Evolutionary conservation across 306 rosid species (phyloP), one percentile per base, ranked within the genome.

Genomic region (Carpinus viminea): DNA sequence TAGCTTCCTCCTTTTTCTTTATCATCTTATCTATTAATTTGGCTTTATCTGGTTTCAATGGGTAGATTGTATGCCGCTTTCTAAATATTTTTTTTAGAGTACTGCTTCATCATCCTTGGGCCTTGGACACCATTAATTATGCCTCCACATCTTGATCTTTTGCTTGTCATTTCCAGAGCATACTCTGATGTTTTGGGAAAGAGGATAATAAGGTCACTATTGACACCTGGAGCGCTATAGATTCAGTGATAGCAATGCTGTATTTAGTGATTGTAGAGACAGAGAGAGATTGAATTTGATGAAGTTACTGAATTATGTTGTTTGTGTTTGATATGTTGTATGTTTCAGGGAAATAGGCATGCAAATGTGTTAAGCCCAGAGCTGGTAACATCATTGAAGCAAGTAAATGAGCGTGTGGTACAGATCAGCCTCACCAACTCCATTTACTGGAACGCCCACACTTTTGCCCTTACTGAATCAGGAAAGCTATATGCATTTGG

Each of bases 401-500:
- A 87, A 79, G 83, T 85, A 36, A 87, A 86, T 45, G 98, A 92
- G 83, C 77, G 91, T 53, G 95, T 94, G 70, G 97, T 92, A 16
- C 98, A 94, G 82, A 89, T 94, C 74, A 92, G 97, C 76, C 92
- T 91, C 71, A 94, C 97, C 48, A 94, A 94, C 73, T 94, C 97
- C 36, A 88, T 92, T 74, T 88, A 91, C 78, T 91, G 97, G 97
- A 92, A 94, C 31, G 98, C 98, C 21, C 98, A 94, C 82, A 94
- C 98, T 59, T 92, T 94, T 41, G 98, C 98, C 0, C 97, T 94
- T 36, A 92, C 97, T 1, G 93, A 91, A 79, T 89, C 97, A 1
- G 98, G 98, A 71, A 94, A 91, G 88, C 89, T 94, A 24, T 92
- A 86, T 72, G 95, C 97, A 72, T 94, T 94, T 85, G 98, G 98